phyloP scores from a whole-genome alignment of 1,139 yeast species.

The Magnusiomyces magnusii region DNA sequence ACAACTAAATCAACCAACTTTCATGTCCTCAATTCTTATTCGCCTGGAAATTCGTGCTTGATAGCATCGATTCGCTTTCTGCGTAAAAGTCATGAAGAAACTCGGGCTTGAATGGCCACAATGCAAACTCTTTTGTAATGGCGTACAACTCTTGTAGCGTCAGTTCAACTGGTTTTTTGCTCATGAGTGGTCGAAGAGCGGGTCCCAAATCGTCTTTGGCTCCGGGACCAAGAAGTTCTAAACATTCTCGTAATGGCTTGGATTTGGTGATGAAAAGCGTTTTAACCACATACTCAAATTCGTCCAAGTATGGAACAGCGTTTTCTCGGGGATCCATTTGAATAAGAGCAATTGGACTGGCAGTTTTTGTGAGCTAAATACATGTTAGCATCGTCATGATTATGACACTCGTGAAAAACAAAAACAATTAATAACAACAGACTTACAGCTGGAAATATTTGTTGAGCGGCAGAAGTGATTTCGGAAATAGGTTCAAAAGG shows the following conservation, averaged over 20 bases:
- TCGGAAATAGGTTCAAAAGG: background rate
- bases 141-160: slow-evolving; percentile 46
- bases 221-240: slow-evolving; percentile 69
- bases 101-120: slow-evolving; percentile 88
- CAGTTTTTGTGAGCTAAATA: slow-evolving; percentile 1
- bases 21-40: background rate
- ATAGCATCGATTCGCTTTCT: slow-evolving; percentile 18
- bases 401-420: background rate
- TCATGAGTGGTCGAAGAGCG: slow-evolving; percentile 35
- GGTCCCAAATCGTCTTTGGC: slow-evolving; percentile 54
- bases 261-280: slow-evolving; percentile 51
- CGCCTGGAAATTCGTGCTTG: background rate
- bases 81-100: slow-evolving; percentile 38
- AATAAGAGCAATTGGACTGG: slow-evolving; percentile 20
- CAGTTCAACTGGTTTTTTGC: slow-evolving; percentile 44
- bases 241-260: slow-evolving; percentile 42
- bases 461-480: background rate
- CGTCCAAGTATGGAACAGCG: slow-evolving; percentile 39
- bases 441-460: slow-evolving; percentile 9
- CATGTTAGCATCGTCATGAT: background rate
- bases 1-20: too few relatives aligned
- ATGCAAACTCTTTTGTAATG: slow-evolving; percentile 46
- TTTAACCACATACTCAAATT: slow-evolving; percentile 61
- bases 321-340: slow-evolving; percentile 26
- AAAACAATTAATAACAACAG: background rate